Conservation (phyloP, 2,329 filamentous ascomycete species). For the Penicillium sp. region DNA sequence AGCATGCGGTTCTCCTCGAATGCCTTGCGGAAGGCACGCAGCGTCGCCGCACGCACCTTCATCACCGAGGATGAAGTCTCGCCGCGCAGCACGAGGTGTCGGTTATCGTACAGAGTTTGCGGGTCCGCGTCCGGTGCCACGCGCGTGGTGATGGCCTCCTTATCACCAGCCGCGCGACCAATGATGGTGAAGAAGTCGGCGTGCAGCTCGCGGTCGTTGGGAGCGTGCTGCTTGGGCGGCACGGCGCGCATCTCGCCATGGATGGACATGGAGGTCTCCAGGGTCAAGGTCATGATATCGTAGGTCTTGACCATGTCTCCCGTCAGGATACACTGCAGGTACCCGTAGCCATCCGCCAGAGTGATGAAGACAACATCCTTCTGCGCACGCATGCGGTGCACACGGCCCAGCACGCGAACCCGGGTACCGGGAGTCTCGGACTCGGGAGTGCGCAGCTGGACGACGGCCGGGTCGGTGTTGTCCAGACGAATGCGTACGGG, state of each 20-base stretch:
- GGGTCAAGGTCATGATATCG: constrained; percentile 79
- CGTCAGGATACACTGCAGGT: constrained; percentile 78
- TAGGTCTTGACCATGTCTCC: constrained; percentile 87
- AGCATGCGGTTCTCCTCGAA: constrained; percentile 74
- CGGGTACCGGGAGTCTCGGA: constrained; percentile 65
- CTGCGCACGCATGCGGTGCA: constrained; percentile 76
- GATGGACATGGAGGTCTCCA: constrained; percentile 82
- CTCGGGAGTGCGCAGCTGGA: constrained; percentile 54
- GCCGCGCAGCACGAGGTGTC: constrained; percentile 80
- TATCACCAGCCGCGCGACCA: constrained; percentile 75
- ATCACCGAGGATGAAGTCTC: constrained; percentile 82
- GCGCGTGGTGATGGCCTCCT: constrained; percentile 87
- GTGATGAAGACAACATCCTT: constrained; percentile 84
- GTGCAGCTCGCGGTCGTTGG: constrained; percentile 81
- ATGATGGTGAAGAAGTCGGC: constrained; percentile 85
- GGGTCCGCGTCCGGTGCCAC: constrained; percentile 66
- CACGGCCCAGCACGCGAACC: constrained; percentile 76
- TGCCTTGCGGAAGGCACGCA: constrained; percentile 73
- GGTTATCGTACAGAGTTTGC: constrained; percentile 73
- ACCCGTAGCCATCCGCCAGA: constrained; percentile 78
- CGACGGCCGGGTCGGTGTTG: constrained; percentile 60
- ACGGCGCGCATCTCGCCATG: constrained; percentile 81
- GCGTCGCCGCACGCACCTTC: constrained; percentile 77
- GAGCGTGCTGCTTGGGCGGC: constrained; percentile 72
- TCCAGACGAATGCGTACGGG: constrained; percentile 73